Evolutionary conservation across 2,329 filamentous ascomycete genomes (phyloP).

Genomic region (Metarhizium sp.): DNA sequence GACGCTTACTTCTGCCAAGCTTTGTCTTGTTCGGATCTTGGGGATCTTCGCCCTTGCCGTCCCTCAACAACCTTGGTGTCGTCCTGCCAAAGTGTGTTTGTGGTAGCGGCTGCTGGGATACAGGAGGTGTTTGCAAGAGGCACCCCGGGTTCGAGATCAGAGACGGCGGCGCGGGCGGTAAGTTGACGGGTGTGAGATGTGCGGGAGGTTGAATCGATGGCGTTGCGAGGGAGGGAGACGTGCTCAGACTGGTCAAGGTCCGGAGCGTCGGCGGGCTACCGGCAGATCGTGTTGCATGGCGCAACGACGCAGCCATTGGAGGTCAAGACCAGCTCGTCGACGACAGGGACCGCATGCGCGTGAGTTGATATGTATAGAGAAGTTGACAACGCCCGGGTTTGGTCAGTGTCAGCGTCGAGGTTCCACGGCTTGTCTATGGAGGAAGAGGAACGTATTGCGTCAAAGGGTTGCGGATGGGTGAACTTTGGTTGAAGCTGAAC

Average conservation of each 20-base stretch:
- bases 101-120: background rate
- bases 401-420: background rate
- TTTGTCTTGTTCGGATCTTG: constrained; percentile 50
- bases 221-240: background rate
- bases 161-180: background rate
- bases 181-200: background rate
- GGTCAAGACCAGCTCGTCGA: constrained; percentile 6
- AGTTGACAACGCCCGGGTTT: background rate
- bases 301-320: constrained; percentile 23
- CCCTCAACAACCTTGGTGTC: constrained; percentile 17
- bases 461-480: background rate
- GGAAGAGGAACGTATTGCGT: background rate
- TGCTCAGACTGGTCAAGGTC: constrained; percentile 7
- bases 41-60: constrained; percentile 25
- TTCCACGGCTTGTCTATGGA: background rate
- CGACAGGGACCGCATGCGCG: constrained; percentile 9
- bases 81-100: constrained; percentile 23
- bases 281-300: constrained; percentile 13
- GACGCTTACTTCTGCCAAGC: constrained; percentile 48
- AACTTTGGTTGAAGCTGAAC: background rate
- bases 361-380: constrained; percentile 7
- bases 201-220: background rate
- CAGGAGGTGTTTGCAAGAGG: constrained; percentile 4
- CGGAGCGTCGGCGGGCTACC: constrained; percentile 7
- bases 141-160: background rate